Conservation (phyloP, 129 eudicot genomes). For the Tagetes erecta region DNA sequence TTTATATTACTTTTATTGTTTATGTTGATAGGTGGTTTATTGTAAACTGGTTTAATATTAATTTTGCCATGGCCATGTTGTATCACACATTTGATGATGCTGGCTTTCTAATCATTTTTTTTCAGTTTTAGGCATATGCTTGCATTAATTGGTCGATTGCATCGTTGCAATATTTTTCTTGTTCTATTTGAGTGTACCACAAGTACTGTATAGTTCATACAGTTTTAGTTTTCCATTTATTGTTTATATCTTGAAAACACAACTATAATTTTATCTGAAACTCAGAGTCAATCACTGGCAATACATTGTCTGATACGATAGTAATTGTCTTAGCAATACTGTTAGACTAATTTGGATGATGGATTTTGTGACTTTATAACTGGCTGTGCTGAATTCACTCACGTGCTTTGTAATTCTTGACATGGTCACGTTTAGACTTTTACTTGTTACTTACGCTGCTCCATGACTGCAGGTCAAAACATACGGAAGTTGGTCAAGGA, state of each 20-base stretch:
- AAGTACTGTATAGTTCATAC: neutral
- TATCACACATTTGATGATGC: neutral
- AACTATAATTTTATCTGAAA: neutral
- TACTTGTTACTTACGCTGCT: neutral
- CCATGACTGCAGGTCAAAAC: slow-evolving; percentile 37
- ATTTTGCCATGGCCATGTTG: neutral
- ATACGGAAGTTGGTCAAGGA: slow-evolving; percentile 47
- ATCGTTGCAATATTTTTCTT: neutral
- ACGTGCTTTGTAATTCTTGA: neutral
- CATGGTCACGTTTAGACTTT: neutral
- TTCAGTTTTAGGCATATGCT: neutral
- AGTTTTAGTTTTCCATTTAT: neutral
- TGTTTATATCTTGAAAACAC: neutral
- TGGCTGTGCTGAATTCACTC: neutral
- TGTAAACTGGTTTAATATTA: neutral
- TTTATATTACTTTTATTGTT: neutral
- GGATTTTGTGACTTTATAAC: neutral
- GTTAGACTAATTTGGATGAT: neutral
- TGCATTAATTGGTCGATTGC: neutral
- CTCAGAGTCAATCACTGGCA: neutral
- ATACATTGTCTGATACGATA: neutral
- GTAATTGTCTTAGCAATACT: neutral
- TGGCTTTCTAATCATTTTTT: neutral
- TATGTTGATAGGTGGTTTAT: neutral
- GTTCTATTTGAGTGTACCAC: neutral